Conservation (phyloP, 2,329 filamentous ascomycete genomes). For the Neofusicoccum laricinum region DNA sequence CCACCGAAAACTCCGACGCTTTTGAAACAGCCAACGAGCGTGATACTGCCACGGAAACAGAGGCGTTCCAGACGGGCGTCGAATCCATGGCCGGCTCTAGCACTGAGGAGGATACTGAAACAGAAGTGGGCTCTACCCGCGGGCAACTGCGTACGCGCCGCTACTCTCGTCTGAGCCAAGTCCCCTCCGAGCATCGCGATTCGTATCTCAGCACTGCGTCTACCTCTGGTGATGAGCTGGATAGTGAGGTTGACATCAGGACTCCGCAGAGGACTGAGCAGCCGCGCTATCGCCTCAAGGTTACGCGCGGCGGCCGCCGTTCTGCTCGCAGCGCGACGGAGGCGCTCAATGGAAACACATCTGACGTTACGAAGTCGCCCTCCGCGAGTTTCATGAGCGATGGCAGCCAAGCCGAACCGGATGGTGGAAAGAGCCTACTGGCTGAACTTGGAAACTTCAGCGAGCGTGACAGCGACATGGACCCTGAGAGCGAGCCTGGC, state of each 20-base stretch:
- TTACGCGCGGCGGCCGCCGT: conserved; percentile 60
- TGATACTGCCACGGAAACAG: conserved; percentile 73
- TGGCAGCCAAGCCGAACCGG: conserved; percentile 44
- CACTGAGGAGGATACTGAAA: conserved; percentile 81
- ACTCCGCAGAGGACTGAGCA: conserved; percentile 65
- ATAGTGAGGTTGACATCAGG: conserved; percentile 51
- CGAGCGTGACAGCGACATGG: conserved; percentile 66
- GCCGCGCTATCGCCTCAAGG: conserved; percentile 68
- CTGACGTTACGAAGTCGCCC: conserved; percentile 52
- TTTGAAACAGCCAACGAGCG: conserved; percentile 78
- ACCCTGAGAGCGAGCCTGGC: conserved; percentile 31
- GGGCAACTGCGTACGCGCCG: conserved; percentile 34
- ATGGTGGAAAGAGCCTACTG: conserved; percentile 74
- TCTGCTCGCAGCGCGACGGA: conserved; percentile 48
- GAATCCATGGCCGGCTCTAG: conserved; percentile 70
- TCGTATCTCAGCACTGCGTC: conserved; percentile 88
- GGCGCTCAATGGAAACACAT: conserved; percentile 57
- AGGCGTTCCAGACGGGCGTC: conserved; percentile 91
- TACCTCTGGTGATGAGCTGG: conserved; percentile 74
- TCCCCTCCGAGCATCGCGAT: conserved; percentile 55
- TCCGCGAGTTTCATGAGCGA: conserved; percentile 49
- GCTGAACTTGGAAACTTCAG: conserved; percentile 83
- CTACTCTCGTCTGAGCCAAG: conserved; percentile 38
- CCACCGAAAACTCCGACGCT: conserved; percentile 59
- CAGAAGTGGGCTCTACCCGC: conserved; percentile 55